Conservation (phyloP, 805 yeast genomes). For the Teunomyces barrocoloradensis region DNA sequence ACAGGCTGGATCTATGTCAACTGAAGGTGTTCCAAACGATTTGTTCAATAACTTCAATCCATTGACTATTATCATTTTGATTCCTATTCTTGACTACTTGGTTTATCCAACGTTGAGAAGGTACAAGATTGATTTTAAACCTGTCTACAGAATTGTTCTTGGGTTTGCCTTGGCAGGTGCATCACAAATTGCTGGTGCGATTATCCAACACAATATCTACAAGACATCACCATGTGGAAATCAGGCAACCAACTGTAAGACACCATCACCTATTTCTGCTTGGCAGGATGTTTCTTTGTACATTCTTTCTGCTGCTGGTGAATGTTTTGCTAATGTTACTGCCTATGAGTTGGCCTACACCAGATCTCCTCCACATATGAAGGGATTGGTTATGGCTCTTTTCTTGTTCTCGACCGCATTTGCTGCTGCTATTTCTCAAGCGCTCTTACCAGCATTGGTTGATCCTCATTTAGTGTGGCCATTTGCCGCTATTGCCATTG, state of each 20-base stretch:
- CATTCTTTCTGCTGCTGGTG: conserved; percentile 49
- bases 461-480: conserved; percentile 46
- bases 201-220: conserved; percentile 48
- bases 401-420: conserved; percentile 44
- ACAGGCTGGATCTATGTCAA: conserved; percentile 54
- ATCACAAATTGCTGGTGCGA: conserved; percentile 50
- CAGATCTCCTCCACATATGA: conserved; percentile 49
- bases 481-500: conserved; percentile 38
- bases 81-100: conserved; percentile 48
- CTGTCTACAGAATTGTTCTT: conserved; percentile 43
- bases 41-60: conserved; percentile 55
- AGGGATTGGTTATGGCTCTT: conserved; percentile 49
- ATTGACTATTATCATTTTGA: conserved; percentile 48
- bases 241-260: conserved; percentile 38
- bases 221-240: conserved; percentile 52
- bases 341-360: conserved; percentile 56
- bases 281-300: conserved; percentile 30
- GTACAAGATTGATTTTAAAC: conserved; percentile 38
- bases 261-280: conserved; percentile 27
- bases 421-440: conserved; percentile 47
- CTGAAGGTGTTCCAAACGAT: conserved; percentile 56
- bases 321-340: conserved; percentile 51
- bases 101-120: conserved; percentile 49
- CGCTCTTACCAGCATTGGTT: conserved; percentile 35
- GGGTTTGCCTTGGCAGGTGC: conserved; percentile 48